These are phyloP conservation scores for Cucumis hystrix DNA, from an alignment of 306 rosid species.

Conservation along the genomic window DNA sequence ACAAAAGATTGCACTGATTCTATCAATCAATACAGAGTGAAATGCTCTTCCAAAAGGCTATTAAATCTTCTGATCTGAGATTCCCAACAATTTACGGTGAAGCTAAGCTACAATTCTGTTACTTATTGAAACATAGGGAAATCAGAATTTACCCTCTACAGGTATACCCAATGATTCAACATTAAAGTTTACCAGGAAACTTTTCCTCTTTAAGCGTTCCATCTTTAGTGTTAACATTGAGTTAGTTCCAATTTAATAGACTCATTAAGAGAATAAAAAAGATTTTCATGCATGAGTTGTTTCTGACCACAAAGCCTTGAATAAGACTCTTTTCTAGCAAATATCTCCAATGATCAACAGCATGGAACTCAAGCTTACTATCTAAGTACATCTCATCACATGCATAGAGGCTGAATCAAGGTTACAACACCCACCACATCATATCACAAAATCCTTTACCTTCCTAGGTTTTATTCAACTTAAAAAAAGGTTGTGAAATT, in stretches of 20 bases:
- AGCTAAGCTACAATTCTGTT: background rate
- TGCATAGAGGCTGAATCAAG: background rate
- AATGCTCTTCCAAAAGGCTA: background rate
- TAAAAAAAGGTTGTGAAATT: background rate
- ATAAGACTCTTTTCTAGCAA: background rate
- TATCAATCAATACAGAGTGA: background rate
- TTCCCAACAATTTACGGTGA: background rate
- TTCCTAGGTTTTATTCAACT: background rate
- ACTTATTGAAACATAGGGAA: background rate
- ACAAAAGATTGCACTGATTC: background rate
- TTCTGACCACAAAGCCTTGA: background rate
- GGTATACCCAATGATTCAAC: background rate
- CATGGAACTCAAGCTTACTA: background rate
- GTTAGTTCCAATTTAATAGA: background rate
- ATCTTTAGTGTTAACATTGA: background rate
- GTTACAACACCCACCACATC: background rate
- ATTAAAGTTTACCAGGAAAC: background rate
- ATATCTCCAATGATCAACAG: background rate
- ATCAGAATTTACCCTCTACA: background rate
- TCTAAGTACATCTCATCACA: background rate
- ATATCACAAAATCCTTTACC: background rate
- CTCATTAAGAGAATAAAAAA: background rate
- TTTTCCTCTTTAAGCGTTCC: background rate
- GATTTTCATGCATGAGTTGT: background rate
- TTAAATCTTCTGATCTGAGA: background rate